Evolutionary conservation across 805 yeast species (phyloP).

Genomic region (Nakazawaea anatomiae): DNA sequence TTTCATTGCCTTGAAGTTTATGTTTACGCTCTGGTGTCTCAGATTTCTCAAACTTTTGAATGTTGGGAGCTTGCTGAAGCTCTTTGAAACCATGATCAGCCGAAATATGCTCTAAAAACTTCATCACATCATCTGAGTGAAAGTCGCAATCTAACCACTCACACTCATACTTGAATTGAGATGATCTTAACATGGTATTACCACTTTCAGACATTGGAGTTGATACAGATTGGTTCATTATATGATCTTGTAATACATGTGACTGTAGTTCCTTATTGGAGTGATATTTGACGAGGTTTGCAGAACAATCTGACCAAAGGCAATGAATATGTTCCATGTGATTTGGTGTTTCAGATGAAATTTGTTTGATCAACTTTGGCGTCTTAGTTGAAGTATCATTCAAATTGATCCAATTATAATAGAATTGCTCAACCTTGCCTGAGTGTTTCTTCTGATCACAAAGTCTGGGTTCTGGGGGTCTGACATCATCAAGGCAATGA

Average conservation of each 20-base stretch:
- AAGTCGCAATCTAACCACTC: conserved; percentile 75
- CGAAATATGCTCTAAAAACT: conserved; percentile 56
- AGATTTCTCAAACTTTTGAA: conserved; percentile 17
- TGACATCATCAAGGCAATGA: not conserved
- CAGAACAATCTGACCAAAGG: conserved; percentile 6
- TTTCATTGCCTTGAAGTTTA: no score
- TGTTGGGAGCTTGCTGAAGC: conserved; percentile 16
- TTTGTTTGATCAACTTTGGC: conserved; percentile 1
- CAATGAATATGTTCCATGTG: conserved; percentile 9
- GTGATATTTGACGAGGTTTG: not conserved
- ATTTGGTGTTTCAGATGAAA: not conserved
- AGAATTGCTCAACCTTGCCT: conserved; percentile 7
- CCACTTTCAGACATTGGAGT: not conserved
- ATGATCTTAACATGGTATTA: not conserved
- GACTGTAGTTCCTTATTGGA: conserved; percentile 4
- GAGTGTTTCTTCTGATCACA: not conserved
- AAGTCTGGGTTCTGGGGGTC: not conserved
- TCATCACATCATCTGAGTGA: conserved; percentile 43
- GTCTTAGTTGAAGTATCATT: conserved; percentile 4
- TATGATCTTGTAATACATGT: conserved; percentile 6
- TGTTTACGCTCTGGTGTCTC: not conserved
- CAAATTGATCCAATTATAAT: conserved; percentile 10
- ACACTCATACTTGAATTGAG: conserved; percentile 34
- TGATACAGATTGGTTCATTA: not conserved
- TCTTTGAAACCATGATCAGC: conserved; percentile 33